Percentiles rank a stretch among this genome's conserved stretches.
Conservation (phyloP, 1,284 basidiomycete genomes). For the Cutaneotrichosporon sp. region DNA sequence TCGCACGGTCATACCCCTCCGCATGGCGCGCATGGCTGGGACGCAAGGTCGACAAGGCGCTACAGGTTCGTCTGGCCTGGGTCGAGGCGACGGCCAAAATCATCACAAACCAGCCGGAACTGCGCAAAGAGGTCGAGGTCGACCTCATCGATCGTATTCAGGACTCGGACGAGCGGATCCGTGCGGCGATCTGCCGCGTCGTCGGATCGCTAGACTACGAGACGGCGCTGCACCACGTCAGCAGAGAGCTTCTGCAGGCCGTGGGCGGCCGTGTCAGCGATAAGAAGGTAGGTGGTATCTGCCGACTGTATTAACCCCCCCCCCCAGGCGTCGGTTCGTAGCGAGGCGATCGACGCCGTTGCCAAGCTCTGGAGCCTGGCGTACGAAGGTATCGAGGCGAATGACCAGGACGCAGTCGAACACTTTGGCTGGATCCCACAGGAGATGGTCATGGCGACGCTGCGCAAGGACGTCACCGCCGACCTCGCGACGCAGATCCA, state of each 20-base stretch:
- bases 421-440: slow-evolving; percentile 95
- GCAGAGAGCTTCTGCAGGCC: slow-evolving; percentile 57
- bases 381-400: slow-evolving; percentile 66
- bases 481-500: slow-evolving; percentile 54
- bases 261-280: slow-evolving; percentile 74
- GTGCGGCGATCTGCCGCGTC: slow-evolving; percentile 74
- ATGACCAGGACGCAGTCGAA: slow-evolving; percentile 63
- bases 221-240: slow-evolving; percentile 75
- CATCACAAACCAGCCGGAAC: slow-evolving; percentile 62
- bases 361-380: slow-evolving; percentile 77
- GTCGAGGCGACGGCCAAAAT: slow-evolving; percentile 66
- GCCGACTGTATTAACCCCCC: slow-evolving; percentile 39
- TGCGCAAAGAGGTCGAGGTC: slow-evolving; percentile 66
- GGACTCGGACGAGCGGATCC: slow-evolving; percentile 88
- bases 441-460: slow-evolving; percentile 56
- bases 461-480: slow-evolving; percentile 48
- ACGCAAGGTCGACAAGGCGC: slow-evolving; percentile 70
- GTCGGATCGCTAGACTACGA: slow-evolving; percentile 86
- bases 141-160: slow-evolving; percentile 62
- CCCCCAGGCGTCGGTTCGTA: slow-evolving; percentile 64
- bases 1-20: slow-evolving; percentile 70
- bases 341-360: slow-evolving; percentile 70
- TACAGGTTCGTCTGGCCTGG: slow-evolving; percentile 69
- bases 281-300: slow-evolving; percentile 62
- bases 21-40: slow-evolving; percentile 84